Conservation (phyloP, 1,284 basidiomycete genomes). For the Tranzscheliella williamsii region DNA sequence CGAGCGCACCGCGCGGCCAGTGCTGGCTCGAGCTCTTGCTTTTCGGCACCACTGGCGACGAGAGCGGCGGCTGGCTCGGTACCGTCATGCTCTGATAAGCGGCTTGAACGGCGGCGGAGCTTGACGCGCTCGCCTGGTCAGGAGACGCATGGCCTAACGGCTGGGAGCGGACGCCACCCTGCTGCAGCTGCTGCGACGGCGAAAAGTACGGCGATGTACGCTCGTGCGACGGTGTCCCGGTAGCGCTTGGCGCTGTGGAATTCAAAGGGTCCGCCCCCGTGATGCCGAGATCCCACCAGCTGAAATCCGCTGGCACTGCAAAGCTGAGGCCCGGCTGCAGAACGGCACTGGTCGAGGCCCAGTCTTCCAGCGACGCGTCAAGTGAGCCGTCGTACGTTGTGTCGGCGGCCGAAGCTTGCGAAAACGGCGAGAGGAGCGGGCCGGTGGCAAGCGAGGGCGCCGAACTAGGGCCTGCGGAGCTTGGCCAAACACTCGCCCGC, state of each 20-base stretch:
- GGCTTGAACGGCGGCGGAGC: background rate
- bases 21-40: background rate
- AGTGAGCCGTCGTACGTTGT: background rate
- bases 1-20: conserved; percentile 34
- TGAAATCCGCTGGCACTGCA: conserved; percentile 57
- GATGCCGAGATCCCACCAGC: conserved; percentile 56
- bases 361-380: conserved; percentile 15
- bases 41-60: background rate
- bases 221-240: conserved; percentile 14
- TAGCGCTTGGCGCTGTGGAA: conserved; percentile 6
- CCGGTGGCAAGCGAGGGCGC: background rate
- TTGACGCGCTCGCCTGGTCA: background rate
- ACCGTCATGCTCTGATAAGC: background rate
- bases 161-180: background rate
- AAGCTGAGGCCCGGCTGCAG: conserved; percentile 49
- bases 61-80: background rate
- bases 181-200: background rate
- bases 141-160: background rate
- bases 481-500: background rate
- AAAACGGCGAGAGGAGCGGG: background rate
- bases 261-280: conserved; percentile 8
- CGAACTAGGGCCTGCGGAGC: background rate
- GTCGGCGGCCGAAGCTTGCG: background rate
- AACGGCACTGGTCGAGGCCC: conserved; percentile 40
- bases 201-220: background rate